Evolutionary conservation across 2,329 filamentous ascomycete genomes (phyloP).

Genomic region (Calonectria fujianensis): DNA sequence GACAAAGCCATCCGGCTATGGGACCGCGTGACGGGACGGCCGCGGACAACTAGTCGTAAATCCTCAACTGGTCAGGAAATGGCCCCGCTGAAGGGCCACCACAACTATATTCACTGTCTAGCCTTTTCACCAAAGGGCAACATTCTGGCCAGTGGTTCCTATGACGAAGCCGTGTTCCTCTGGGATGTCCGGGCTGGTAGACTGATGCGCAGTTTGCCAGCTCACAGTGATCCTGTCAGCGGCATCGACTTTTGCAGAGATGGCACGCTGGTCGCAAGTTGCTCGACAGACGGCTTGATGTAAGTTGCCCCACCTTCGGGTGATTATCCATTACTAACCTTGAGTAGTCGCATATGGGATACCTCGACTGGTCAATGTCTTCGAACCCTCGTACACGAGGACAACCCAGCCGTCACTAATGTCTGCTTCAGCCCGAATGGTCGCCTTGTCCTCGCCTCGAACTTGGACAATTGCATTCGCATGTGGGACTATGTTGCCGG

Average conservation of each 20-base stretch:
- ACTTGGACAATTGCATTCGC: slow-evolving; percentile 90
- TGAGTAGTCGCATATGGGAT: slow-evolving; percentile 88
- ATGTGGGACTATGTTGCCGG: slow-evolving; percentile 97
- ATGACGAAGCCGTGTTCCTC: slow-evolving; percentile 96
- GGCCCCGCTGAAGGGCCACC: slow-evolving; percentile 85
- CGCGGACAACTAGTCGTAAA: slow-evolving; percentile 68
- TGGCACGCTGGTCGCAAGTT: slow-evolving; percentile 93
- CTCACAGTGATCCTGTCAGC: slow-evolving; percentile 94
- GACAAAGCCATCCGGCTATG: slow-evolving; percentile 97
- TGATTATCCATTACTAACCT: slow-evolving; percentile 42
- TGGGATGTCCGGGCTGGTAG: slow-evolving; percentile 95
- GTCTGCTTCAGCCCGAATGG: slow-evolving; percentile 97
- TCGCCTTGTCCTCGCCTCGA: slow-evolving; percentile 93
- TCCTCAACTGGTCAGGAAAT: slow-evolving; percentile 63
- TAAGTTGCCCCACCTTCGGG: slow-evolving; percentile 61
- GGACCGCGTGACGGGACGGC: slow-evolving; percentile 81
- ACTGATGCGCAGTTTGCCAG: slow-evolving; percentile 92
- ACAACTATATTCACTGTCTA: slow-evolving; percentile 96
- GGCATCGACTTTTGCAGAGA: slow-evolving; percentile 96
- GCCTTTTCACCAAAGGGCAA: slow-evolving; percentile 99
- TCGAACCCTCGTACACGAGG: slow-evolving; percentile 95
- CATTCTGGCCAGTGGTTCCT: slow-evolving; percentile 94
- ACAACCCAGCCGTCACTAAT: slow-evolving; percentile 91
- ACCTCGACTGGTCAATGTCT: slow-evolving; percentile 96
- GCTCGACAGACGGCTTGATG: slow-evolving; percentile 93